phyloP scores from a whole-genome alignment of 2,329 filamentous ascomycete species.

The Periconia sp. region DNA sequence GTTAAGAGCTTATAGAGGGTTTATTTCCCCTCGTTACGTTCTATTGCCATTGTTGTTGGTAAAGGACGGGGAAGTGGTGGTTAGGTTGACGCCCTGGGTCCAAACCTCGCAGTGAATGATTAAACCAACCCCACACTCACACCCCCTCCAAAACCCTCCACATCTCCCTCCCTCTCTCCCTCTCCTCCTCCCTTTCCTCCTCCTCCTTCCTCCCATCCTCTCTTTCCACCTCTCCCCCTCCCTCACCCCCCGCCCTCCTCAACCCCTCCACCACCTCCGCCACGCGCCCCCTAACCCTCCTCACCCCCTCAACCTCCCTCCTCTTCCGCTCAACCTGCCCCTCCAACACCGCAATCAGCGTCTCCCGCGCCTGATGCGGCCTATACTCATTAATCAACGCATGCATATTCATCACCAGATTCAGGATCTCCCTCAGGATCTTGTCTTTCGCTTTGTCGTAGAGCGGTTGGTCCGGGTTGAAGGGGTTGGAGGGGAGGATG shows the following conservation, averaged over 20 bases:
- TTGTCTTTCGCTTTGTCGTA: slow-evolving; percentile 58
- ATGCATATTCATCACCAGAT: slow-evolving; percentile 86
- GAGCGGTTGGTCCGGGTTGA: background rate
- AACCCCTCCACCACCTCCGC: slow-evolving; percentile 72
- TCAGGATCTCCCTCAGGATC: slow-evolving; percentile 78
- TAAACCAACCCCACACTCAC: too few species aligned
- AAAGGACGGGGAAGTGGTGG: too few species aligned
- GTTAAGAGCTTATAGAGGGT: too few species aligned
- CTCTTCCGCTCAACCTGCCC: slow-evolving; percentile 73
- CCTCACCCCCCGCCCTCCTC: slow-evolving; percentile 33
- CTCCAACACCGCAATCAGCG: slow-evolving; percentile 84
- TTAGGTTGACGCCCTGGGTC: too few species aligned
- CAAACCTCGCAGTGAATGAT: too few species aligned
- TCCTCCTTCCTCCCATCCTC: slow-evolving; percentile 22
- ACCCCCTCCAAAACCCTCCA: slow-evolving; percentile 38
- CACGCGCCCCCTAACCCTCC: slow-evolving; percentile 70
- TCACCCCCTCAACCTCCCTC: slow-evolving; percentile 71
- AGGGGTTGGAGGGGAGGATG: background rate
- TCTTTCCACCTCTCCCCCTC: slow-evolving; percentile 10
- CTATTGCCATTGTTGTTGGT: too few species aligned
- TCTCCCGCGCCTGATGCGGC: slow-evolving; percentile 89
- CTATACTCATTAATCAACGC: slow-evolving; percentile 93
- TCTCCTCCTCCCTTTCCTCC: slow-evolving; percentile 17
- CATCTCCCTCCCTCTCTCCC: slow-evolving; percentile 33
- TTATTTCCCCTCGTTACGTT: too few species aligned